Base-by-base conservation (phyloP, 345 rosid genomes). In the Anacardium occidentale region DNA sequence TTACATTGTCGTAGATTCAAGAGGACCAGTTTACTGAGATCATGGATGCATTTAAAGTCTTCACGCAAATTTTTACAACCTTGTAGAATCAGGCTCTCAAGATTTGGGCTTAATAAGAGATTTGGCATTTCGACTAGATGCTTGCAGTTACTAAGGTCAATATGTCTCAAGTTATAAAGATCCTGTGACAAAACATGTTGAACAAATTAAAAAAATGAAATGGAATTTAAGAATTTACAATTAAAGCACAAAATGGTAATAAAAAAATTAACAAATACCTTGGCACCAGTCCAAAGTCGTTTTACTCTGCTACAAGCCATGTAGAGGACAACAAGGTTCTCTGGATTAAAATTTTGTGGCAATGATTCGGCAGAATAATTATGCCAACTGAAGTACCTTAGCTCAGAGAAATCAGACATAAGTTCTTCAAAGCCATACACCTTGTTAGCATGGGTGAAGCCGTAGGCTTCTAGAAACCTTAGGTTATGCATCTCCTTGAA, bases 1-100 rank as follows among this genome's bases (percentile, higher is more conserved):
- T 26, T 75, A 58, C 78, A 75, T 26, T 64, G 32, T 51, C 6
- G 63, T 3, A 70, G 70, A 63, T 75, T 32, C 63, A 69, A 64
- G 29, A 8, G 25, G 4, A 10, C 45, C 5, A 75, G 74, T 7
- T 22, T 18, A 3, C 20, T 15, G 48, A 63, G 62, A 45, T n/a
- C 10, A 17, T 2, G 2, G 22, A 53, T 53, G 6, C 7, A 53
- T n/a, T 24, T 5, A 24, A 17, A 8, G 2, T 6, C 57, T 4
- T 7, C 51, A 10, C 11, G 9, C 51, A 37, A 37, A 4, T 37
- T 47, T 47, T 14, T 47, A 13, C 51, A 47, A 13, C 51, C 51
- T 47, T 47, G 14, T 47, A 47, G 15, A 47, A 10, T 47, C 51
- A 47, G 3, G 15, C 12, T 47, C 51, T 10, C 51, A 10, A 47